phyloP scores from a whole-genome alignment of 2,329 filamentous ascomycete genomes.

The Penicillium sp. region DNA sequence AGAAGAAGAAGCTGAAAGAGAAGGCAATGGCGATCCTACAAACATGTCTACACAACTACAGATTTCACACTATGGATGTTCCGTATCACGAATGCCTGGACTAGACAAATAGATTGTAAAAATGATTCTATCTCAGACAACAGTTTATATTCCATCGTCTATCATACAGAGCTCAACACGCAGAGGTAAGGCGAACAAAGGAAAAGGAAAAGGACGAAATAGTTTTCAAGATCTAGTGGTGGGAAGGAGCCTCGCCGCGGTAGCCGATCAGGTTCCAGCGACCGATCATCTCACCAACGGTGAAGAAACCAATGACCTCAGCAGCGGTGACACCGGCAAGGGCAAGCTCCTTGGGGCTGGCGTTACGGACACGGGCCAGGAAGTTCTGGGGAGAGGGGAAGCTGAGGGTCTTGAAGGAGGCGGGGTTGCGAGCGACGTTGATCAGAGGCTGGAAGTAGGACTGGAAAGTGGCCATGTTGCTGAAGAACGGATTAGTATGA shows the following conservation, averaged over 20 bases:
- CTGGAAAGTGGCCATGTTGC: slow-evolving; percentile 79
- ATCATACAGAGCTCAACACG: slow-evolving; percentile 46
- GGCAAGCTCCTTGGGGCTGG: slow-evolving; percentile 70
- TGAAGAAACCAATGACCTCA: slow-evolving; percentile 95
- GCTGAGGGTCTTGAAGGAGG: slow-evolving; percentile 57
- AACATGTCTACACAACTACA: not conserved
- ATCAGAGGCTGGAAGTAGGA: slow-evolving; percentile 76
- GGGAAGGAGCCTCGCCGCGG: slow-evolving; percentile 62
- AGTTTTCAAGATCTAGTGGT: slow-evolving; percentile 36
- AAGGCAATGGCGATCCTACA: not conserved
- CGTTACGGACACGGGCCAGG: slow-evolving; percentile 63
- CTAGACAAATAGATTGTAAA: slow-evolving; percentile 16
- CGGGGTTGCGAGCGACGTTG: slow-evolving; percentile 70
- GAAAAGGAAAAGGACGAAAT: slow-evolving; percentile 31
- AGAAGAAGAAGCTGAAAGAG: not conserved
- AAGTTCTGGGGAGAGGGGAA: slow-evolving; percentile 56
- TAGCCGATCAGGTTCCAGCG: slow-evolving; percentile 95
- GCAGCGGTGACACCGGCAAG: slow-evolving; percentile 75
- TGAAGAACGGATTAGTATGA: slow-evolving; percentile 41
- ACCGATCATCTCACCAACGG: slow-evolving; percentile 94
- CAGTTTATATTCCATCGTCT: slow-evolving; percentile 49
- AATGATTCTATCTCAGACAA: slow-evolving; percentile 38
- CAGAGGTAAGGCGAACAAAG: slow-evolving; percentile 30
- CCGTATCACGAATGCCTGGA: not conserved
- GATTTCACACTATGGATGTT: not conserved